Percentiles rank a stretch among this genome's conserved stretches.
Evolutionary conservation across 2,329 filamentous ascomycete genomes (phyloP).

Genomic region (Penicillium crustosum): DNA sequence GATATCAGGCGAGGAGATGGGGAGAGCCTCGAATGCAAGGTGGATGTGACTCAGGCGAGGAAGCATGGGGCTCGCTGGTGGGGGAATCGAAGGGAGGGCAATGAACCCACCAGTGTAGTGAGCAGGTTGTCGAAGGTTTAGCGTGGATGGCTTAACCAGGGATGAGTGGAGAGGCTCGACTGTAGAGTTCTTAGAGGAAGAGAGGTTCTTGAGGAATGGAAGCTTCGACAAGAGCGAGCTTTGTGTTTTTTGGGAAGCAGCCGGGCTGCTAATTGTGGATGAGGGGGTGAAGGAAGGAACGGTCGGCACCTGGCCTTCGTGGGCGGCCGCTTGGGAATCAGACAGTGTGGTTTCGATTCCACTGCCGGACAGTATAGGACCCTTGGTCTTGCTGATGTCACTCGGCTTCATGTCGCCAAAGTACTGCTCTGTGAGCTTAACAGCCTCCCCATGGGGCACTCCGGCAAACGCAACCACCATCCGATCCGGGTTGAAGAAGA

Average conservation of each 20-base stretch:
- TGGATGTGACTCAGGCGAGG: constrained; percentile 89
- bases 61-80: constrained; percentile 72
- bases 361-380: constrained; percentile 53
- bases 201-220: constrained; percentile 86
- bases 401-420: constrained; percentile 83
- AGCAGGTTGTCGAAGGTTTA: constrained; percentile 64
- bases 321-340: constrained; percentile 26
- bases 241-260: constrained; percentile 46
- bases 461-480: constrained; percentile 96
- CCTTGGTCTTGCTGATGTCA: constrained; percentile 49
- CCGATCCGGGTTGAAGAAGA: constrained; percentile 84
- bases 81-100: constrained; percentile 75
- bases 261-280: constrained; percentile 37
- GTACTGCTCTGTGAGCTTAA: constrained; percentile 75
- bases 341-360: constrained; percentile 57
- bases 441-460: constrained; percentile 76
- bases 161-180: constrained; percentile 55
- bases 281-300: constrained; percentile 44
- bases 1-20: constrained; percentile 87
- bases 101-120: constrained; percentile 95
- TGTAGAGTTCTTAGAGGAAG: constrained; percentile 65
- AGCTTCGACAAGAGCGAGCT: constrained; percentile 76
- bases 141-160: constrained; percentile 44
- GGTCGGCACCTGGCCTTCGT: constrained; percentile 36
- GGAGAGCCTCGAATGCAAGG: constrained; percentile 90